A percentile compares a stretch with the other conserved stretches of the same genome.
Evolutionary conservation across 2,329 filamentous ascomycete genomes (phyloP).

Genomic region (Scytalidium sp.): DNA sequence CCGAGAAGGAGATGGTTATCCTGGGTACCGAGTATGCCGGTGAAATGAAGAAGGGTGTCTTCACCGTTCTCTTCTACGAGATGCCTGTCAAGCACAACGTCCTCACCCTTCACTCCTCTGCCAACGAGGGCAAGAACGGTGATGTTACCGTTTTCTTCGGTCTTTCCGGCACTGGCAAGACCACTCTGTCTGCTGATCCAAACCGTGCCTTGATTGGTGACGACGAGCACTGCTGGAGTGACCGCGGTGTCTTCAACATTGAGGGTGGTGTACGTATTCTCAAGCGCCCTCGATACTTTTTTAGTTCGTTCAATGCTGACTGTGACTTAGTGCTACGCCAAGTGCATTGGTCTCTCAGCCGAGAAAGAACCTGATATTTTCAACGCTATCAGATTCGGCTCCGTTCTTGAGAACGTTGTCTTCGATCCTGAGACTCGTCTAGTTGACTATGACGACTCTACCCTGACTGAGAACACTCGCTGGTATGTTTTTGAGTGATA

Average conservation of each 20-base stretch:
- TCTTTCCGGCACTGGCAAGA: slow-evolving; percentile 98
- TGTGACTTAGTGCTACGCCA: slow-evolving; percentile 75
- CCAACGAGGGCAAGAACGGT: slow-evolving; percentile 91
- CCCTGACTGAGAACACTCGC: slow-evolving; percentile 96
- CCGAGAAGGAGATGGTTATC: slow-evolving; percentile 99
- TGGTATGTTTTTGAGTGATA: slow-evolving; percentile 43
- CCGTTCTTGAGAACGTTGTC: slow-evolving; percentile 97
- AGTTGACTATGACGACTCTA: slow-evolving; percentile 94
- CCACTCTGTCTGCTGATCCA: slow-evolving; percentile 92
- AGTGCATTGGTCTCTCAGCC: slow-evolving; percentile 93
- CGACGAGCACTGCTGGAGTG: slow-evolving; percentile 99
- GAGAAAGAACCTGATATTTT: slow-evolving; percentile 99
- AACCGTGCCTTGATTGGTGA: slow-evolving; percentile 96
- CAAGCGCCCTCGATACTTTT: neutral
- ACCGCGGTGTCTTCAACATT: slow-evolving; percentile 97
- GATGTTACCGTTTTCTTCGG: slow-evolving; percentile 99
- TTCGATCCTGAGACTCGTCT: slow-evolving; percentile 87
- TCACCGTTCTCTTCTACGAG: slow-evolving; percentile 99
- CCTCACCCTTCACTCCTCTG: slow-evolving; percentile 95
- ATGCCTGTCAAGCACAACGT: slow-evolving; percentile 99
- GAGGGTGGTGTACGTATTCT: slow-evolving; percentile 67
- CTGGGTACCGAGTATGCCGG: slow-evolving; percentile 98
- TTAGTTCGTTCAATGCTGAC: slow-evolving; percentile 8
- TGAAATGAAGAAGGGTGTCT: slow-evolving; percentile 97
- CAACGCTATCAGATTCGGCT: slow-evolving; percentile 92